Conservation (phyloP, 768 basidiomycete genomes). For the Termitomyces sp. region DNA sequence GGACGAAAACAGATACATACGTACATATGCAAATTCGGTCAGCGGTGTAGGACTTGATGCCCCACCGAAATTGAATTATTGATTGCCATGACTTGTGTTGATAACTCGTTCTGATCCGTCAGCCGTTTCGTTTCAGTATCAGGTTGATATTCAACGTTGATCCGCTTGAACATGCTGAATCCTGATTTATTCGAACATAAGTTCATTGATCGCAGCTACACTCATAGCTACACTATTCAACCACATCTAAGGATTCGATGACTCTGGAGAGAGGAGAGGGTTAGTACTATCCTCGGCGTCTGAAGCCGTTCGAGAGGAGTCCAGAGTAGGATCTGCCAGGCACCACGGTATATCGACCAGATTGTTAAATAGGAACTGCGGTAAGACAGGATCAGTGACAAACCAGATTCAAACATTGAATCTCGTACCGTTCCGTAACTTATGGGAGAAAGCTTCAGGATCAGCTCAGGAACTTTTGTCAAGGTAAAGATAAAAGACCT, state of each 20-base stretch:
- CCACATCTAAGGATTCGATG: not conserved
- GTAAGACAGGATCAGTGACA: not conserved
- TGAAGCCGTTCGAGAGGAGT: not conserved
- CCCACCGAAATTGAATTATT: no score
- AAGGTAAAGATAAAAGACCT: conserved; percentile 24
- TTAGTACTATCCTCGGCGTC: not conserved
- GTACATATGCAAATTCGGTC: no score
- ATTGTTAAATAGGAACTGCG: conserved; percentile 85
- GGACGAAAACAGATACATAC: no score
- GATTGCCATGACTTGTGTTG: no score
- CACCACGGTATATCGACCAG: conserved; percentile 60
- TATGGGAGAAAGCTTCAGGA: conserved; percentile 3
- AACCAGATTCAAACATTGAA: not conserved
- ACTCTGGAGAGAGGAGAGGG: not conserved
- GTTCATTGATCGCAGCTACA: not conserved
- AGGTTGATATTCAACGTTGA: no score
- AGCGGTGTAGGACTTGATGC: no score
- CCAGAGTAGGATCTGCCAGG: conserved; percentile 39
- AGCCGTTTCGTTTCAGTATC: no score
- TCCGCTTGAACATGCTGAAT: no score
- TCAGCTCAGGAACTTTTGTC: not conserved
- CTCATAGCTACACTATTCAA: not conserved
- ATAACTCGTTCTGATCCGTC: no score
- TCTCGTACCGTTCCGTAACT: conserved; percentile 80
- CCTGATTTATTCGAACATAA: no score